Base-by-base conservation (phyloP, 176 grass and related monocot genomes). In the Hordeum marinum region DNA sequence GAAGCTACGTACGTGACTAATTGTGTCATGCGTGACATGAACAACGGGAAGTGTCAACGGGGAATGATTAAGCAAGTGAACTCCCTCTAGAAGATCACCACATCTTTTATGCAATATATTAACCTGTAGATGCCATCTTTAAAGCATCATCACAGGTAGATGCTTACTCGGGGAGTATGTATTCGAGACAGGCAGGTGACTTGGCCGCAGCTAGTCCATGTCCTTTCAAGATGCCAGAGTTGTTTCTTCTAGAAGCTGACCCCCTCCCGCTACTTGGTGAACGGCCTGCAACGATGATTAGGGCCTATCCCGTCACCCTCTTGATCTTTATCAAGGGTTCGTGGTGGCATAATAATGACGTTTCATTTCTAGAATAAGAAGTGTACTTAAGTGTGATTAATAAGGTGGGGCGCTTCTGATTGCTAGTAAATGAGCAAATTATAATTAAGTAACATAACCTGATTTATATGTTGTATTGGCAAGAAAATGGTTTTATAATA, bases 211-310 rank as follows among this genome's bases (percentile, higher is more conserved):
- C 82, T 66, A 75, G 65, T 84, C 68, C 43, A 61, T 35, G 67
- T 42, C 25, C 54, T 29, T 68, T 23, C 11, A 8, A 60, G 68
- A 77, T 24, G 48, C 83, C 36, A 43, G 31, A 67, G 6, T 72
- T 46, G 71, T 31, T 37, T 69, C 29, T 77, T 89, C 83, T 77
- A 77, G 83, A 77, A 89, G 77, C 62, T 85, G 77, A 71, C 54
- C 68, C 42, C 37, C 27, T n/a, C n/a, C n/a, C n/a, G n/a, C 29
- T 64, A 8, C 32, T 62, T 61, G 23, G 1, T 23, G 37, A 54
- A 63, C 17, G 9, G 21, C 77, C 20, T 81, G 37, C 66, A 80
- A 55, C 43, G 62, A 46, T 73, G 68, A 65, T 29, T 29, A 29
- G 29, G 29, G 29, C 29, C 29, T 29, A 29, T 29, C 1, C 29